Evolutionary conservation across 805 yeast species (phyloP).

Genomic region (Candida chauliodis): DNA sequence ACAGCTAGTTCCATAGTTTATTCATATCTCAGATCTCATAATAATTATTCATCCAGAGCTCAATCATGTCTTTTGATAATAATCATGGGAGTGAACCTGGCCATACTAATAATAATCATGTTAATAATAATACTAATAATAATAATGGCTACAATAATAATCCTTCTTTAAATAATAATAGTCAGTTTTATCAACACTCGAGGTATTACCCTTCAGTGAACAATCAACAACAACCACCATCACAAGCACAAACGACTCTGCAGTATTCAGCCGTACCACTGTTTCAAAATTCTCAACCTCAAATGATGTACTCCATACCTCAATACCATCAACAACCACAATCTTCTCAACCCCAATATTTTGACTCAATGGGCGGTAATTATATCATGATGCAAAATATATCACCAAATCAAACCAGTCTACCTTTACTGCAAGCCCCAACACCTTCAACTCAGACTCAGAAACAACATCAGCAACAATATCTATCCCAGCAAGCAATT

Average conservation of each 20-base stretch:
- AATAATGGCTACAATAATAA: constrained; percentile 1
- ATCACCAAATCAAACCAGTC: constrained; percentile 11
- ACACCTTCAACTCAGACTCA: constrained; percentile 9
- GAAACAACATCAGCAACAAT: constrained; percentile 9
- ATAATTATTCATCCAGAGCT: background rate
- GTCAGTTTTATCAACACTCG: constrained; percentile 12
- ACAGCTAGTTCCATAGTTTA: too few relatives aligned
- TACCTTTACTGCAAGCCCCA: constrained; percentile 8
- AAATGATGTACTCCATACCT: constrained; percentile 6
- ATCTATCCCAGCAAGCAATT: constrained; percentile 7
- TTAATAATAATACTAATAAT: background rate
- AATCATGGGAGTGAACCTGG: background rate
- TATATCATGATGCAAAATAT: constrained; percentile 20
- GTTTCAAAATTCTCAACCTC: constrained; percentile 3
- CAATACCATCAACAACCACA: constrained; percentile 7
- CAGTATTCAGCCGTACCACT: constrained; percentile 2
- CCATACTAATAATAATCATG: background rate
- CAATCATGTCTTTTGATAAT: constrained; percentile 2
- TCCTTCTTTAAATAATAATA: background rate
- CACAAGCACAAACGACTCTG: constrained; percentile 1
- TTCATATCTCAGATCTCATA: too few relatives aligned
- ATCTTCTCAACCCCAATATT: constrained; percentile 1
- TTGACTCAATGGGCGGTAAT: constrained; percentile 16
- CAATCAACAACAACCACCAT: constrained; percentile 6
- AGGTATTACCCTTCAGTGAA: constrained; percentile 11